Conservation (phyloP, 2,329 filamentous ascomycete genomes). For the Alternaria metachromatica region DNA sequence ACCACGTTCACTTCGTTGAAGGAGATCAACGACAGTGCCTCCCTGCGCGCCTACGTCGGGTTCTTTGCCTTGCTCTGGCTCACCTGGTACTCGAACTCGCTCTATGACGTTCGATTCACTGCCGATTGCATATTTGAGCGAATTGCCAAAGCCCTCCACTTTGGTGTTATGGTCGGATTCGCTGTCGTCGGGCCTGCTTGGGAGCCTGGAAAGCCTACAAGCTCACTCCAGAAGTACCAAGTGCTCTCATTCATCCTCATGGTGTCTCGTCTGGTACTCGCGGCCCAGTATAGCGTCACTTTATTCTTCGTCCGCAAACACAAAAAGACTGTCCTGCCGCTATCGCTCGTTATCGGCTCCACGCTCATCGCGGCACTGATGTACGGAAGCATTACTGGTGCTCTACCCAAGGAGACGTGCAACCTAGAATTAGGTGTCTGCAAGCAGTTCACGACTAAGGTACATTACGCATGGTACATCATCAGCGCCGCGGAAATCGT, state of each 20-base stretch:
- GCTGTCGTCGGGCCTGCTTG: conserved; percentile 62
- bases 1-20: conserved; percentile 66
- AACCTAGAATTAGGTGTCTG: background rate
- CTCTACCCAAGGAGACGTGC: conserved; percentile 26
- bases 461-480: conserved; percentile 50
- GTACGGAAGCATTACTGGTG: conserved; percentile 32
- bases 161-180: conserved; percentile 70
- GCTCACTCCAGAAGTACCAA: conserved; percentile 53
- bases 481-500: conserved; percentile 41
- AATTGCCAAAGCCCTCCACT: conserved; percentile 63
- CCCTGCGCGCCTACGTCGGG: conserved; percentile 55
- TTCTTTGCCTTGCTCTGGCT: conserved; percentile 69
- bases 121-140: conserved; percentile 70
- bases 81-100: conserved; percentile 69
- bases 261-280: conserved; percentile 45
- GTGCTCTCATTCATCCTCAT: conserved; percentile 49
- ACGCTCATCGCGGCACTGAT: conserved; percentile 44
- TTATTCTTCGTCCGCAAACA: conserved; percentile 43
- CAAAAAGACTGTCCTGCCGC: conserved; percentile 37
- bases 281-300: conserved; percentile 49
- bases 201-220: conserved; percentile 25
- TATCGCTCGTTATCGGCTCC: conserved; percentile 42
- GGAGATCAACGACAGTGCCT: conserved; percentile 60
- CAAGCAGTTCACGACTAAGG: conserved; percentile 1
- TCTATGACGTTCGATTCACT: conserved; percentile 71